These are phyloP conservation scores for Mycena belliarum DNA, from an alignment of 768 basidiomycete genomes.

Conservation along the genomic window DNA sequence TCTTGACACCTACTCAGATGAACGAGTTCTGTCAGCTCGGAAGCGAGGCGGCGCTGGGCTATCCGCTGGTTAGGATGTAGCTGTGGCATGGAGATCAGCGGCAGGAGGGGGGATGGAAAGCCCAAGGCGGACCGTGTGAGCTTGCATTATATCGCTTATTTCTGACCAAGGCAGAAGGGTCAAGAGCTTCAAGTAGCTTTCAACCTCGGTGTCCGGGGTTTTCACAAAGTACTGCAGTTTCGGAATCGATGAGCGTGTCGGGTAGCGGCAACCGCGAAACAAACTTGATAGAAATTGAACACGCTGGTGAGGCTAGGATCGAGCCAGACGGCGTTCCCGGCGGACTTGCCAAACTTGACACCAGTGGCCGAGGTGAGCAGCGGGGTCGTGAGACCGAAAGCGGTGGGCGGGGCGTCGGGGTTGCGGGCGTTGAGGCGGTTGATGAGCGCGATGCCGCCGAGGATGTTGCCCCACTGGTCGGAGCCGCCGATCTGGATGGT, in stretches of 20 bases:
- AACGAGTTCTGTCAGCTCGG: constrained; percentile 56
- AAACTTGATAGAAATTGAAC: constrained; percentile 93
- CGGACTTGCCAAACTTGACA: constrained; percentile 97
- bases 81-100: constrained; percentile 24
- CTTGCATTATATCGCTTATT: constrained; percentile 55
- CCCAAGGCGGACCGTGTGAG: constrained; percentile 56
- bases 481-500: constrained; percentile 92
- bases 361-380: constrained; percentile 86
- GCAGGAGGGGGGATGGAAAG: background rate
- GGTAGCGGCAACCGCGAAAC: no score
- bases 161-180: constrained; percentile 67
- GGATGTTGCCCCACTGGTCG: constrained; percentile 98
- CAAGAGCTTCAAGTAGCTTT: constrained; percentile 77
- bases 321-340: constrained; percentile 94
- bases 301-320: constrained; percentile 76
- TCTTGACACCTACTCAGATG: constrained; percentile 36
- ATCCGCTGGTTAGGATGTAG: constrained; percentile 43
- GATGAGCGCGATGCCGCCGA: constrained; percentile 92
- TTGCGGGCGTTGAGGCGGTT: constrained; percentile 43
- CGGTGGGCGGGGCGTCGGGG: constrained; percentile 29
- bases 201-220: constrained; percentile 78
- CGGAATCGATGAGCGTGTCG: no score
- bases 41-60: constrained; percentile 51
- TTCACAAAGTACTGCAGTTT: constrained; percentile 88
- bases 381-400: constrained; percentile 91